Evolutionary conservation across 2,329 filamentous ascomycete species (phyloP).

Genomic region (Gyromitra esculenta): DNA sequence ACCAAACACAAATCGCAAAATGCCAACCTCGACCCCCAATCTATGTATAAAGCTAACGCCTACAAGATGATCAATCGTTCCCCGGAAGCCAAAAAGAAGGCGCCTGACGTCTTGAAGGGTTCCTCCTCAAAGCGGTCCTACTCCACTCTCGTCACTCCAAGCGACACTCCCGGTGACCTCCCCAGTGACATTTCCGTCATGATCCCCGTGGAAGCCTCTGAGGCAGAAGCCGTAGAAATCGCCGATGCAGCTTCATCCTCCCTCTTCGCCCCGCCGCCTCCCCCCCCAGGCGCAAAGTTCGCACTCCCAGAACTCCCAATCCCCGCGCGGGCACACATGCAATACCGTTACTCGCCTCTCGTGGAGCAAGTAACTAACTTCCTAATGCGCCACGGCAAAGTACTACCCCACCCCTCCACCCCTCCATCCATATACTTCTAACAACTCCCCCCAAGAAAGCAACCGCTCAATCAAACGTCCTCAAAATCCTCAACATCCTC

Average conservation of each 20-base stretch:
- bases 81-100: constrained; percentile 69
- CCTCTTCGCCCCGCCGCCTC: constrained; percentile 55
- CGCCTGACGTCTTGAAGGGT: constrained; percentile 74
- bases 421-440: constrained; percentile 75
- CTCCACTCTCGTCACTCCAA: constrained; percentile 61
- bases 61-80: constrained; percentile 71
- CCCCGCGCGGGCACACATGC: constrained; percentile 71
- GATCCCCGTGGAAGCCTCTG: too few species aligned
- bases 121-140: constrained; percentile 23
- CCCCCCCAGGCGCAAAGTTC: constrained; percentile 75
- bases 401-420: constrained; percentile 69
- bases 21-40: neutral
- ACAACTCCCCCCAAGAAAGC: constrained; percentile 75
- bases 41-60: constrained; percentile 12
- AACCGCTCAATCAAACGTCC: constrained; percentile 74
- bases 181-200: too few species aligned
- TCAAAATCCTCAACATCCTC: constrained; percentile 67
- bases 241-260: constrained; percentile 56
- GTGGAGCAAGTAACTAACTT: constrained; percentile 88
- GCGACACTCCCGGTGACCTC: neutral
- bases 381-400: constrained; percentile 89
- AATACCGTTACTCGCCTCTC: constrained; percentile 85
- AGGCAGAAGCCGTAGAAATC: neutral
- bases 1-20: neutral
- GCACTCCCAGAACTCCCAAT: constrained; percentile 74